Evolutionary conservation across 352 stramenopile species (phyloP), one percentile per base, ranked within the genome.

Genomic region (Thraustochytrium striatum): DNA sequence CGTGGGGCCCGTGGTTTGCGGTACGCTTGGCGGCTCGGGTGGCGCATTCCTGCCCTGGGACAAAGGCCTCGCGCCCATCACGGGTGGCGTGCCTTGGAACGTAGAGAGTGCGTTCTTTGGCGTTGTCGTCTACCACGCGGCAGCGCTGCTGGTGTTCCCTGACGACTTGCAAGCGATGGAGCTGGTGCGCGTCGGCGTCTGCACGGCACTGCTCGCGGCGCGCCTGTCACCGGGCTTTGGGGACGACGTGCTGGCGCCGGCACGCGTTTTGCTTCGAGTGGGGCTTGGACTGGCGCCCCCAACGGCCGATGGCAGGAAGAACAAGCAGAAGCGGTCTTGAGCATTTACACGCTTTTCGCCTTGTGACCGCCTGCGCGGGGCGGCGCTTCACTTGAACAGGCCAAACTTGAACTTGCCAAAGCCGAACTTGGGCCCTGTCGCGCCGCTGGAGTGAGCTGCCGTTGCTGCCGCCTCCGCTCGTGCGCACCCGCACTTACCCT

Each of bases 1-100:
- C 0, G 89, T 89, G 68, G 86, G 85, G 65, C 87, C 87, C 0
- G 89, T 91, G 25, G 84, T 91, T 69, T 91, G 87, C 72, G 87
- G 87, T 50, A 85, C 86, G 28, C 81, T 90, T 59, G 83, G 72
- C 79, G 87, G 87, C 36, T 89, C 85, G 70, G 87, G 87, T 50
- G 87, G 86, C 30, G 85, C 83, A 25, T 90, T 91, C 53, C 58
- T 91, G 19, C 87, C 87, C 21, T 69, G 89, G 28, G 86, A 82
- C 82, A 90, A 90, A 79, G 87, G 87, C 28, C 82, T 91, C 33
- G 78, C 85, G 69, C 87, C 87, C n/a, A 83, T 91, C 53, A 58
- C 80, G 1, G 84, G 65, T 69, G 87, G 87, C 57, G 72, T 88
- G 38, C 65, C 82, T 55, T 81, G 83, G 79, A 84, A 82, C 41